Evolutionary conservation across 2,329 filamentous ascomycete genomes (phyloP).

Genomic region (Penicillium verrucosum): DNA sequence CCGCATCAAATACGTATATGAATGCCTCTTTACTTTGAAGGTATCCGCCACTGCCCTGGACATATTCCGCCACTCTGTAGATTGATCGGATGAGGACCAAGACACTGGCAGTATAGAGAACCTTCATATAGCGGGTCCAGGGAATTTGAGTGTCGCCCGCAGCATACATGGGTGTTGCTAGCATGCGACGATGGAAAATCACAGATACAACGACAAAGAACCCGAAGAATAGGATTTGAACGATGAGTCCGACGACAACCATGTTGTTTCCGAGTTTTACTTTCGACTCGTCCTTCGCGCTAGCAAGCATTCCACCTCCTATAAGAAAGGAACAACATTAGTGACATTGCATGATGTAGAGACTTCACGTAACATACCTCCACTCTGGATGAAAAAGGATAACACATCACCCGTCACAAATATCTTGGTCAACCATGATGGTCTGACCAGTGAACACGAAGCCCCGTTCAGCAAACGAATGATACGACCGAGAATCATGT

Average conservation of each 20-base stretch:
- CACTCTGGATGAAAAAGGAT: conserved; percentile 25
- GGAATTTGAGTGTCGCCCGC: neutral
- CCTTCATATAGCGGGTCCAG: conserved; percentile 16
- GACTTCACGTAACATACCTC: conserved; percentile 9
- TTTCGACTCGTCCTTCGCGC: conserved; percentile 9
- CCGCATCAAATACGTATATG: conserved; percentile 17
- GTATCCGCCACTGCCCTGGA: conserved; percentile 13
- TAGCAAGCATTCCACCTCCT: conserved; percentile 18
- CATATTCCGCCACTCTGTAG: conserved; percentile 18
- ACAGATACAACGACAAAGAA: conserved; percentile 16
- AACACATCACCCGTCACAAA: conserved; percentile 26
- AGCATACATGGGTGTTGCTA: conserved; percentile 5
- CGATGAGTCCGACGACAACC: conserved; percentile 19
- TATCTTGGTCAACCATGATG: conserved; percentile 26
- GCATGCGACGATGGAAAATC: conserved; percentile 21
- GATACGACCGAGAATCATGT: conserved; percentile 24
- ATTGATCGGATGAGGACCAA: conserved; percentile 19
- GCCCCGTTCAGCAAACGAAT: conserved; percentile 17
- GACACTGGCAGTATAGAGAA: conserved; percentile 11
- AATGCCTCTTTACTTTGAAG: conserved; percentile 16
- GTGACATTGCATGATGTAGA: neutral
- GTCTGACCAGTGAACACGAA: conserved; percentile 17
- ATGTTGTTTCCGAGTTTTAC: conserved; percentile 19
- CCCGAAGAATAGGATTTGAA: conserved; percentile 24
- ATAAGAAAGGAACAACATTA: neutral